phyloP scores from a whole-genome alignment of 768 basidiomycete genomes.

The Suillus occidentalis region DNA sequence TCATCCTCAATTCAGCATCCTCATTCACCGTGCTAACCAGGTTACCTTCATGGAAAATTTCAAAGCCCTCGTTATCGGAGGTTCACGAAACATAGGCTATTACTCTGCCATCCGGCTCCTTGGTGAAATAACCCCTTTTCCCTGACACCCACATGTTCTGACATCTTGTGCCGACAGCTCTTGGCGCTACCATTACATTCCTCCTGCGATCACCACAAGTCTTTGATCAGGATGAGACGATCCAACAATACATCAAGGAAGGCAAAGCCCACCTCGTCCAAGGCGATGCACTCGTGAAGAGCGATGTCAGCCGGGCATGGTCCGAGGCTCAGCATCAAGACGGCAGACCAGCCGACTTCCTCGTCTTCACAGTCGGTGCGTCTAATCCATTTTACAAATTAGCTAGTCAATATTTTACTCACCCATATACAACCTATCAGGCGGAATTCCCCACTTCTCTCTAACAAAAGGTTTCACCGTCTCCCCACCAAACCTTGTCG shows the following conservation, averaged over 20 bases:
- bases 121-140: conserved; percentile 30
- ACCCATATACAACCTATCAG: conserved; percentile 29
- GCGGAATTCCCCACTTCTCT: conserved; percentile 46
- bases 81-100: conserved; percentile 58
- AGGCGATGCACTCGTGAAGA: conserved; percentile 58
- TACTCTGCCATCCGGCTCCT: conserved; percentile 47
- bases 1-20: background rate
- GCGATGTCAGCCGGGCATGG: conserved; percentile 57
- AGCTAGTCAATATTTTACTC: background rate
- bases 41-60: conserved; percentile 9
- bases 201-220: conserved; percentile 51
- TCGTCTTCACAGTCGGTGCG: conserved; percentile 65
- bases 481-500: conserved; percentile 57
- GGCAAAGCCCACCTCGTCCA: conserved; percentile 56
- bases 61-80: conserved; percentile 51
- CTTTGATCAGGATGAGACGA: conserved; percentile 53
- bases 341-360: conserved; percentile 44
- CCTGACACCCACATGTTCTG: background rate
- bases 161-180: conserved; percentile 36
- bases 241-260: conserved; percentile 50
- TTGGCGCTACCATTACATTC: conserved; percentile 62
- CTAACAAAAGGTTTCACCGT: conserved; percentile 49
- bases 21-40: background rate
- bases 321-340: conserved; percentile 35
- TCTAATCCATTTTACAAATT: background rate